phyloP scores from a whole-genome alignment of 306 rosid species.

The Pterocarpus santalinus region DNA sequence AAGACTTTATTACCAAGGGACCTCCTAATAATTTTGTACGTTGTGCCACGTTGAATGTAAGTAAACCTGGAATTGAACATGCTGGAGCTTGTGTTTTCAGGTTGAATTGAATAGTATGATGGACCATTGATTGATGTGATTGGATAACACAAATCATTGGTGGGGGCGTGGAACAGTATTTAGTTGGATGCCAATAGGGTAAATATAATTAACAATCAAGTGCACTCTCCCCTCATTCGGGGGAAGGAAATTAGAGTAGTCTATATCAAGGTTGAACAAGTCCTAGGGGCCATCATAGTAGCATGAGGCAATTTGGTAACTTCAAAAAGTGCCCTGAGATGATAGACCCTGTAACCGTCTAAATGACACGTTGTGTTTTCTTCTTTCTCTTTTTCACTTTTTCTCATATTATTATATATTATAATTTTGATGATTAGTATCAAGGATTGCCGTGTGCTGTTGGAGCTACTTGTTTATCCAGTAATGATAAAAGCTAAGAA shows the following conservation, averaged over 20 bases:
- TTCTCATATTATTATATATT: neutral
- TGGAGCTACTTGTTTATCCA: neutral
- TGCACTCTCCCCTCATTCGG: neutral
- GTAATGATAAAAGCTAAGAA: neutral
- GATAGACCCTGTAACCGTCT: neutral
- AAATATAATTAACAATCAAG: slow-evolving; percentile 44
- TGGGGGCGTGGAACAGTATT: slow-evolving; percentile 27
- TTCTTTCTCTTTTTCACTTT: neutral
- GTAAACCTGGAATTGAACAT: slow-evolving; percentile 33
- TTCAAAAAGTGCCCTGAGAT: neutral
- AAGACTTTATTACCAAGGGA: too few relatives aligned
- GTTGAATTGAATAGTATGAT: slow-evolving; percentile 7
- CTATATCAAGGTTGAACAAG: too few relatives aligned
- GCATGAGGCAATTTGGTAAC: neutral
- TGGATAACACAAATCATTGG: slow-evolving; percentile 19
- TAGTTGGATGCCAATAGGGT: slow-evolving; percentile 40
- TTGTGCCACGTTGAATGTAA: neutral
- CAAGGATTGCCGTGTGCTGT: neutral
- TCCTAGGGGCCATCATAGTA: too few relatives aligned
- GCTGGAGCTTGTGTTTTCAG: slow-evolving; percentile 48
- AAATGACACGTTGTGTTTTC: neutral
- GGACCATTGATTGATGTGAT: slow-evolving; percentile 28
- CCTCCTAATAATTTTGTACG: too few relatives aligned
- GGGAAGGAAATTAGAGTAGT: too few relatives aligned
- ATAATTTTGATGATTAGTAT: neutral